Percentiles rank a stretch among this genome's conserved stretches.
Conservation (phyloP, 306 rosid genomes). For the Cicer bijugum region DNA sequence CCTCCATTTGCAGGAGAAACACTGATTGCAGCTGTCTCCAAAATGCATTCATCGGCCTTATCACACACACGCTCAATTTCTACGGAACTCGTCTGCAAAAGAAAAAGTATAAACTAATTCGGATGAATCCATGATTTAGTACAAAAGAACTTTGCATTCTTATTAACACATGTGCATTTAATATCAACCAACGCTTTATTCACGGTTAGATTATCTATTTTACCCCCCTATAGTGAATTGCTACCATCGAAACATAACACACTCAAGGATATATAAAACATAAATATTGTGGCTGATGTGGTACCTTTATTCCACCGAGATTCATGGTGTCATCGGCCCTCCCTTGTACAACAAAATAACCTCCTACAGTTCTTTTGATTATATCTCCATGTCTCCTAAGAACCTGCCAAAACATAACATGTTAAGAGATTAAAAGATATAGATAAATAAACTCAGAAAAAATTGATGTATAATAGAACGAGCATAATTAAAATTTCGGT, state of each 20-base stretch:
- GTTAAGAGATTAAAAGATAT: constrained; percentile 12
- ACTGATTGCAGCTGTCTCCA: constrained; percentile 83
- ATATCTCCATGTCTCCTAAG: constrained; percentile 93
- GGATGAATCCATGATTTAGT: not conserved
- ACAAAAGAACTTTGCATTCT: not conserved
- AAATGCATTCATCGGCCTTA: constrained; percentile 63
- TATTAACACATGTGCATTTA: too few relatives aligned
- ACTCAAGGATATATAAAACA: not conserved
- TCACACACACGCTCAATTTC: constrained; percentile 89
- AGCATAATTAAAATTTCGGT: not conserved
- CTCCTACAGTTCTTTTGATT: constrained; percentile 69
- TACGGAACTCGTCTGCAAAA: constrained; percentile 71
- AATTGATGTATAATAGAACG: not conserved
- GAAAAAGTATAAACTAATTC: not conserved
- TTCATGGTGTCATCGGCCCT: constrained; percentile 96
- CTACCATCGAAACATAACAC: not conserved
- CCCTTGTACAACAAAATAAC: constrained; percentile 74
- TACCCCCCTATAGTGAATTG: not conserved
- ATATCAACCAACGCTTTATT: not conserved
- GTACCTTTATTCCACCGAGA: constrained; percentile 94
- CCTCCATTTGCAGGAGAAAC: constrained; percentile 69
- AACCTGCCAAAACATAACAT: constrained; percentile 51
- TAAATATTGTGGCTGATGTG: not conserved
- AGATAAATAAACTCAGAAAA: constrained; percentile 20
- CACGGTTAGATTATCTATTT: not conserved